Base-by-base conservation (phyloP, 1,284 basidiomycete species). In the Tilletia setariae region DNA sequence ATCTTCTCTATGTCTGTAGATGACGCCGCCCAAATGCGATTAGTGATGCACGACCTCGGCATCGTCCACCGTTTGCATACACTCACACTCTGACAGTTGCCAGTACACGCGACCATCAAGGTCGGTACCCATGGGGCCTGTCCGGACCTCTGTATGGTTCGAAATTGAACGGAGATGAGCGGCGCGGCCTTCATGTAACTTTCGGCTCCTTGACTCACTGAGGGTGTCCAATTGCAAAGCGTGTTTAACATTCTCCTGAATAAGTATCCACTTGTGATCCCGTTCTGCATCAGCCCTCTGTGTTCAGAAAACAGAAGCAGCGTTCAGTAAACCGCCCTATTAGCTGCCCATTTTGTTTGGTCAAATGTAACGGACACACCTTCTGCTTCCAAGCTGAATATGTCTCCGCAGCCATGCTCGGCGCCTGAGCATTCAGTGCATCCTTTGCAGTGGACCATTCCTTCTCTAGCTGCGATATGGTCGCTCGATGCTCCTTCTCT, bases 111-210 rank as follows among this genome's bases (percentile, higher is more conserved):
- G 65, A 2, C 72, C 72, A 15, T 67, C 63, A 13, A 63, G 42
- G 65, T 73, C 72, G 30, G 61, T 47, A 25, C 72, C 72, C 44
- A 73, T 53, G 13, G 72, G 70, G 1, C 72, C 72, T 21, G 67
- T 64, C 16, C 70, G 64, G n/a, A 65, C 21, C 46, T 42, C 49
- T 35, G 42, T 25, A 13, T 49, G 47, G 21, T 21, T 11, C 21
- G 56, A 35, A 35, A 35, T 61, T 32, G 13, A 30, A 23, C 28
- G 19, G 23, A 8, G 23, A 4, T 25, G 23, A 23, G 15, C 28
- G 9, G 53, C 9, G 7, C 28, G 7, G 23, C 2, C 19, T 9
- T 35, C 2, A 32, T 11, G 35, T 11, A 4, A 40, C 35, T 30
- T 16, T 9, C 11, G 53, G 25, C 13, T 32, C 9, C 16, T 30